Evolutionary conservation across 2,329 filamentous ascomycete genomes (phyloP), one percentile per base, ranked within the genome.

Genomic region (Phyllosticta citriasiana): DNA sequence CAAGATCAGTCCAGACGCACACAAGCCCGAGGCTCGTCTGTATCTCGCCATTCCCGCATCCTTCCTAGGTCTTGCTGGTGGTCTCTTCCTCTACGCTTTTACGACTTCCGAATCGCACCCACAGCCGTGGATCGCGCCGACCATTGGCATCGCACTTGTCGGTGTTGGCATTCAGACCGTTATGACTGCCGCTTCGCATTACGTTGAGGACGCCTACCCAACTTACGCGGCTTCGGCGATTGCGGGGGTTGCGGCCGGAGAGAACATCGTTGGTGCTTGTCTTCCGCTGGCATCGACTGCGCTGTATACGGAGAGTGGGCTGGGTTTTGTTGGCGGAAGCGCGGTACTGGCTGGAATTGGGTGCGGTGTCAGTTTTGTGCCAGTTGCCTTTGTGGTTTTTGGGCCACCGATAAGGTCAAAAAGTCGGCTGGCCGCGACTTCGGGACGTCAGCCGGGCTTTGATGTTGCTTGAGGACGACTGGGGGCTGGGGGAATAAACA

Each of bases 201-300:
- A 79, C 57, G 67, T 78, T 30, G 76, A 74, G 1, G 78, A 80
- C 62, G 74, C 78, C 0, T 80, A 81, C 60, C 76, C 78, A 33
- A 73, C 76, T 50, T 81, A 80, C 63, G 78, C 79, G 3, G 79
- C 74, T 2, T 79, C 76, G 35, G 79, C 79, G 0, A 72, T 81
- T 24, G 79, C 77, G 1, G 79, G 77, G 0, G 74, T 80, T 2
- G 78, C 75, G 0, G 75, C 79, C 50, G 73, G 77, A 7, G 80
- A 82, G 68, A 81, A 82, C 62, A 64, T 77, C 3, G 74, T 79
- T 52, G 76, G 78, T 2, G 79, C 74, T 0, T 77, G 80, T 55
- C 65, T 81, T 60, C 79, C 79, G 0, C 66, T 82, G 26, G 77
- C 78, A 0, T 74, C 77, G 26, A 70, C 74, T 62, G 72, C 68